Conservation (phyloP, 345 rosid genomes). For the Kernera saxatilis region DNA sequence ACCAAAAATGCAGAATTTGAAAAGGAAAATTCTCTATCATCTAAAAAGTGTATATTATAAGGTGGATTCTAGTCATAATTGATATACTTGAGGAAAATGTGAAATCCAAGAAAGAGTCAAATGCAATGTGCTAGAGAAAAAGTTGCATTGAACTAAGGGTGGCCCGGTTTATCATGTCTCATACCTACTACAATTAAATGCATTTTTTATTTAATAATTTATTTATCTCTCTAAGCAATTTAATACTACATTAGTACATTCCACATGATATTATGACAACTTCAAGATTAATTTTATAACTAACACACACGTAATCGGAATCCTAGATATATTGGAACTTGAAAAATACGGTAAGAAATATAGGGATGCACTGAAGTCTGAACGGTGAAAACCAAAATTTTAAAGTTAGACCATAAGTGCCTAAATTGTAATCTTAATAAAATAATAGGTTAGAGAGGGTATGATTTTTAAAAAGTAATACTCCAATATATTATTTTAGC, state of each 20-base stretch:
- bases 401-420: not conserved
- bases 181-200: conserved; percentile 30
- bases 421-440: not conserved
- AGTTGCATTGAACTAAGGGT: conserved; percentile 34
- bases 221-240: not conserved
- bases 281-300: conserved; percentile 21
- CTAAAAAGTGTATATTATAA: not conserved
- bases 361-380: conserved; percentile 23
- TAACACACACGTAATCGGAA: conserved; percentile 20
- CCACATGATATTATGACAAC: conserved; percentile 21
- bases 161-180: conserved; percentile 33
- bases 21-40: not conserved
- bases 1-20: not conserved
- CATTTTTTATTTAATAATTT: conserved; percentile 3
- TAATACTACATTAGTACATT: conserved; percentile 5
- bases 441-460: not conserved
- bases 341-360: conserved; percentile 12
- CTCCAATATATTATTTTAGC: no score
- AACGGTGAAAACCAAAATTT: not conserved
- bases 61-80: conserved; percentile 26
- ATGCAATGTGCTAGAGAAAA: conserved; percentile 29
- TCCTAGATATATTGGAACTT: conserved; percentile 29
- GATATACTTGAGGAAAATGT: conserved; percentile 31
- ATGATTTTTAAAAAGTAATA: not conserved
- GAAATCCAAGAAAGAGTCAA: conserved; percentile 37